Percentiles rank a stretch among this genome's conserved stretches.
These are phyloP conservation scores for Penstemon barbatus DNA, from an alignment of 257 asterid genomes.

Conservation along the genomic window DNA sequence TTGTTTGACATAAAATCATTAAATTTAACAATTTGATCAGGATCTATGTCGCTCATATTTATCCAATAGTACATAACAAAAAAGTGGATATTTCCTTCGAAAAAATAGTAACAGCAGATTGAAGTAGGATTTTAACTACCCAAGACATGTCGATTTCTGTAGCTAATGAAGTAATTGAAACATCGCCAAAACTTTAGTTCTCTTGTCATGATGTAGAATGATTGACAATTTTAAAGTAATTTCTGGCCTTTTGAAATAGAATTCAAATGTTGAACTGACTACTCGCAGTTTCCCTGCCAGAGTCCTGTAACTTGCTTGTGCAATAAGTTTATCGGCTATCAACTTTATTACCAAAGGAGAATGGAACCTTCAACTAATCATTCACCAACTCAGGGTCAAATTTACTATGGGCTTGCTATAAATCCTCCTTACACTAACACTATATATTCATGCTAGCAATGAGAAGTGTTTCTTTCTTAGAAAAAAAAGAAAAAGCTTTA, in stretches of 20 bases:
- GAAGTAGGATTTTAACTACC: no score
- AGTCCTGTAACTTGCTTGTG: background rate
- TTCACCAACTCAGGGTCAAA: background rate
- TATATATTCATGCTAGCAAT: background rate
- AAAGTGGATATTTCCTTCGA: no score
- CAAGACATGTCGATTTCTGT: no score
- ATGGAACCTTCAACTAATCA: background rate
- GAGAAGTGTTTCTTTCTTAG: background rate
- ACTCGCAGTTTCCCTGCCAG: background rate
- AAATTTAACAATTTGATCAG: no score
- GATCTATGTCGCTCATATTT: no score
- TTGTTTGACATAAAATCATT: background rate
- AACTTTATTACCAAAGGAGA: background rate
- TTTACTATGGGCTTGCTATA: background rate
- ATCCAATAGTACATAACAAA: no score
- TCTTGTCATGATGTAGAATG: no score
- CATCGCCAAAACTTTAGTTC: no score
- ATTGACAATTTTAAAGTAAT: no score
- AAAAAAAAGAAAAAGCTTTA: no score
- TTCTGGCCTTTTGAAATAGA: background rate
- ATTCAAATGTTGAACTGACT: background rate
- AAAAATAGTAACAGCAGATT: no score
- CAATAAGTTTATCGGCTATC: background rate
- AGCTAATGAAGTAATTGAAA: no score
- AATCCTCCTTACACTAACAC: background rate